Base-by-base conservation (phyloP, 176 grass and related monocot species). In the Triticum turgidum region DNA sequence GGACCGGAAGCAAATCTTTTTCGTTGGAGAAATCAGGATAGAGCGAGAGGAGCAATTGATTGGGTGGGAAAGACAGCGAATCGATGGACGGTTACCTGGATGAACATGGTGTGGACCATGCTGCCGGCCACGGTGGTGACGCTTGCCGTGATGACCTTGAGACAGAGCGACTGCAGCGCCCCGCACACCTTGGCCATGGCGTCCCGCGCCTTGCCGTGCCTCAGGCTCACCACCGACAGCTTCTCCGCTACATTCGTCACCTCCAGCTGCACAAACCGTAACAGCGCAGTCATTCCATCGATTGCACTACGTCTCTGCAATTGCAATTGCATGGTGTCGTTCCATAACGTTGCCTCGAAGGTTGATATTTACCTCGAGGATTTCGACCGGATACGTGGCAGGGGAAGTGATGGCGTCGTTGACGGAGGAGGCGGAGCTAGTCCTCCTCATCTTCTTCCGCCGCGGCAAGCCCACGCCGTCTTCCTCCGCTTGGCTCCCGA, bases 111-210 rank as follows among this genome's bases (percentile, higher is more conserved):
- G 83, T 95, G 84, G 2, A 83, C 44, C 39, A 91, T 75, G 77
- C 59, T 68, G 4, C 65, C 84, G 2, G 86, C 86, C 41, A 89
- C 62, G 2, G 89, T 35, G 11, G 89, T 80, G 81, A 89, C 35
- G 42, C n/a, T 95, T 22, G 89, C 91, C 1, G 94, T 83, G 84
- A 93, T 79, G 15, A 93, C 45, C 33, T 87, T 87, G 73, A 95
- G 85, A 44, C 52, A 30, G 1, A 97, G 87, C 9, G 76, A 91
- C 85, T 90, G 89, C 2, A 97, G 82, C 11, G 83, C 61, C 12
- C 80, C 33, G 54, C 89, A 97, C 54, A 92, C 47, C 58, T 54
- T 88, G 10, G 59, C 29, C 58, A 94, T 88, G 63, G 91, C 69
- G 58, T 67, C 76, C 17, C 61, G 64, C 74, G 62, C 88, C 70